phyloP scores from a whole-genome alignment of 495 filamentous ascomycete species.

The Hypoxylon lienhwacheense region DNA sequence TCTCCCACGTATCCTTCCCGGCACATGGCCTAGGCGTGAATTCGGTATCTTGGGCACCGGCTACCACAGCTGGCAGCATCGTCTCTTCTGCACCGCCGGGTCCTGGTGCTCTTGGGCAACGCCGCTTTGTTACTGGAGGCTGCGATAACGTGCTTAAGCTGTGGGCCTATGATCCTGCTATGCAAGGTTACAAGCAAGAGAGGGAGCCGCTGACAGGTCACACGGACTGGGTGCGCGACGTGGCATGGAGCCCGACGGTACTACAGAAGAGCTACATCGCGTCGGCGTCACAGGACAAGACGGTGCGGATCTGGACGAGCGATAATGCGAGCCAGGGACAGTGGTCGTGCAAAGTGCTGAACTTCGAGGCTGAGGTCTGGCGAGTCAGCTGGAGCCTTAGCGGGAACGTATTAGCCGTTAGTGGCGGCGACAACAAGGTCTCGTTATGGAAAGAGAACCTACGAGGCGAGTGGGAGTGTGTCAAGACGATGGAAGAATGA shows the following conservation, averaged over 20 bases:
- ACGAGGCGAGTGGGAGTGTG: conserved; percentile 85
- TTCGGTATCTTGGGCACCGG: conserved; percentile 92
- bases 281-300: conserved; percentile 91
- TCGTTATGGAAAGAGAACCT: conserved; percentile 85
- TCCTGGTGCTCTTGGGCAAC: conserved; percentile 57
- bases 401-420: conserved; percentile 94
- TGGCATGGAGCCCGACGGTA: conserved; percentile 93
- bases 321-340: conserved; percentile 61
- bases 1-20: conserved; percentile 80
- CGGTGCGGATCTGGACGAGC: conserved; percentile 93
- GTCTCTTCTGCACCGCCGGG: conserved; percentile 66
- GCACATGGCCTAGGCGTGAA: conserved; percentile 94
- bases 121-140: conserved; percentile 90
- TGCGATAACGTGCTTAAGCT: conserved; percentile 91
- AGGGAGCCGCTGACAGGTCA: conserved; percentile 69
- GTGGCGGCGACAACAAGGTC: conserved; percentile 94
- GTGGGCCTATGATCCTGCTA: conserved; percentile 64
- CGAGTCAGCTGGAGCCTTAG: conserved; percentile 96
- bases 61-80: conserved; percentile 74
- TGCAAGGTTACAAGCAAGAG: conserved; percentile 56
- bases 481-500: conserved; percentile 95
- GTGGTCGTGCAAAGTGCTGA: conserved; percentile 81
- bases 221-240: conserved; percentile 96
- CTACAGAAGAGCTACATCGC: conserved; percentile 95
- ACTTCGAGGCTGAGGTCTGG: conserved; percentile 90